Base-by-base conservation (phyloP, 2,329 filamentous ascomycete species). In the Diplodia intermedia region DNA sequence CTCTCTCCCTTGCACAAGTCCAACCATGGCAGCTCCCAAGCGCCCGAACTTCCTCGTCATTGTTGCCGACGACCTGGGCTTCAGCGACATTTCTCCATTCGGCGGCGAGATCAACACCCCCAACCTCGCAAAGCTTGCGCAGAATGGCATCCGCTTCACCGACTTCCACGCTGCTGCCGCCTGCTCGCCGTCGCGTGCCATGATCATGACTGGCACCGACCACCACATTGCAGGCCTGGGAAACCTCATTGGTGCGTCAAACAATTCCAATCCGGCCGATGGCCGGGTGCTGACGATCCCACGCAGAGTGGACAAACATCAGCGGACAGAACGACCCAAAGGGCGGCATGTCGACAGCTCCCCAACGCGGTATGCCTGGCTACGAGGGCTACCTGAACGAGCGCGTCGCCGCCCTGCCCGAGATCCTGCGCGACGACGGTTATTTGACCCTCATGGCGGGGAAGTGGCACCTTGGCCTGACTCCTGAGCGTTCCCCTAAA, bases 141-240 rank as follows among this genome's bases (percentile, higher is more conserved):
- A 71, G 68, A 78, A 78, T 75, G 78, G 87, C 36, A 76, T 90
- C 23, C 84, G 87, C 5, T 88, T 89, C 72, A 89, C 87, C 0
- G 86, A 89, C 71, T 90, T 89, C 75, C 88, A 90, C 72, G 85
- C 87, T 1, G 88, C 88, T 0, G 85, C 87, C 2, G 88, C 88
- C 62, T 90, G 87, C 76, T 89, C 87, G 61, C 88, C 88, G 1
- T 88, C 86, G 2, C 81, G 88, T 47, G 86, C 87, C 20, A 90
- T 90, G 88, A 83, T 90, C 71, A 86, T 90, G 82, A 89, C 86
- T 0, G 87, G 87, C 4, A 89, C 87, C 0, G 87, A 89, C 72
- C 83, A 89, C 71, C 86, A 86, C 73, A 86, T 86, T 67, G 84
- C 84, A 11, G 84, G 88, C 1, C 79, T 89, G 2, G 87, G 86